Conservation (phyloP, 768 basidiomycete genomes). For the Lactarius quietus region DNA sequence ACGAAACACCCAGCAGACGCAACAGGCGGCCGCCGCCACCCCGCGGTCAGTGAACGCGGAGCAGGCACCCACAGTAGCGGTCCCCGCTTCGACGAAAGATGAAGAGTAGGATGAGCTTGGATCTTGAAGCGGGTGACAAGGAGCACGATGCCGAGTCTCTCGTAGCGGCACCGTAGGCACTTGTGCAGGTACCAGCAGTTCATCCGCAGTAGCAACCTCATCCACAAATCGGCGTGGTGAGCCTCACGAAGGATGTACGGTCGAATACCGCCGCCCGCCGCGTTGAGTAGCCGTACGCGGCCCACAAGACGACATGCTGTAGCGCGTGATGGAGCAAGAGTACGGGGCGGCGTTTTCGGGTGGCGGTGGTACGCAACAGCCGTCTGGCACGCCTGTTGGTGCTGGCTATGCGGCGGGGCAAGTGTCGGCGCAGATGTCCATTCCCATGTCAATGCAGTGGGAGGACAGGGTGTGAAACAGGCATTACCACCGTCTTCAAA, state of each 20-base stretch:
- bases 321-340: constrained; percentile 89
- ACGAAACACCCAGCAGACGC: constrained; percentile 55
- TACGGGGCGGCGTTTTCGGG: constrained; percentile 42
- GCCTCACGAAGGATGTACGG: constrained; percentile 63
- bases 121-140: constrained; percentile 37
- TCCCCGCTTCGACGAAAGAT: constrained; percentile 11
- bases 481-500: constrained; percentile 24
- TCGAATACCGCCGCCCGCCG: constrained; percentile 49
- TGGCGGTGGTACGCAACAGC: constrained; percentile 10
- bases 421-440: constrained; percentile 1
- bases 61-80: constrained; percentile 30
- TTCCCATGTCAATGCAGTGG: constrained; percentile 4
- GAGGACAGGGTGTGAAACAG: constrained; percentile 33
- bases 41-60: constrained; percentile 16
- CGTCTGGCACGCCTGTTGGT: neutral
- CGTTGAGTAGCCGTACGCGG: constrained; percentile 82
- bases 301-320: constrained; percentile 93
- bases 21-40: constrained; percentile 25
- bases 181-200: constrained; percentile 25
- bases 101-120: constrained; percentile 36
- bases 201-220: constrained; percentile 44
- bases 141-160: constrained; percentile 45
- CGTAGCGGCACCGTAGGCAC: too few relatives aligned
- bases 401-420: constrained; percentile 29
- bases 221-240: constrained; percentile 41